phyloP scores from a whole-genome alignment of 2,329 filamentous ascomycete genomes.

The Monosporascus sp. region DNA sequence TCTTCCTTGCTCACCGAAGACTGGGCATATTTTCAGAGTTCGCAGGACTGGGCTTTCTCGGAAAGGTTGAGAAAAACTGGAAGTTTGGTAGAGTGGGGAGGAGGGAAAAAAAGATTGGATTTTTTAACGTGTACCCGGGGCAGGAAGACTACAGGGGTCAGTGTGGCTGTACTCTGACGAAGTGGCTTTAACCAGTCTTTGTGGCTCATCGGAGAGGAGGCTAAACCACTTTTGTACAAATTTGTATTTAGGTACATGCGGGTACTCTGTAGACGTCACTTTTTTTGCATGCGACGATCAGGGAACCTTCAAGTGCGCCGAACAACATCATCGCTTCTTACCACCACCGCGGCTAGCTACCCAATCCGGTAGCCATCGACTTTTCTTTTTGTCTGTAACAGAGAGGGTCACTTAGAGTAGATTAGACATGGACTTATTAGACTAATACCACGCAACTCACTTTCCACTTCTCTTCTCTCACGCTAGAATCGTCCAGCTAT shows the following conservation, averaged over 20 bases:
- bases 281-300: neutral
- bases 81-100: neutral
- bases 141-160: neutral
- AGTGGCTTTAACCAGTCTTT: neutral
- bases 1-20: conserved; percentile 8
- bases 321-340: neutral
- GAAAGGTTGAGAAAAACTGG: conserved; percentile 1
- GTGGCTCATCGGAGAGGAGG: neutral
- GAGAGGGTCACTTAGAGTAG: neutral
- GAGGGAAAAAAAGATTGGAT: neutral
- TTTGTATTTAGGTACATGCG: too few species aligned
- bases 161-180: neutral
- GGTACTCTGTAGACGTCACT: neutral
- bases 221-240: too few species aligned
- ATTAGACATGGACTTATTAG: neutral
- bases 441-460: neutral
- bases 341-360: neutral
- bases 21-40: neutral
- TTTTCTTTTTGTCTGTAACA: neutral
- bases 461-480: neutral
- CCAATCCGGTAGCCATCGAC: neutral
- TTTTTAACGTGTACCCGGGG: neutral
- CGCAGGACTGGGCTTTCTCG: conserved; percentile 13
- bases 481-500: neutral
- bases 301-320: neutral